Evolutionary conservation across 2,329 filamentous ascomycete genomes (phyloP), one percentile per base, ranked within the genome.

Genomic region (Sarocladiaceae sp.): DNA sequence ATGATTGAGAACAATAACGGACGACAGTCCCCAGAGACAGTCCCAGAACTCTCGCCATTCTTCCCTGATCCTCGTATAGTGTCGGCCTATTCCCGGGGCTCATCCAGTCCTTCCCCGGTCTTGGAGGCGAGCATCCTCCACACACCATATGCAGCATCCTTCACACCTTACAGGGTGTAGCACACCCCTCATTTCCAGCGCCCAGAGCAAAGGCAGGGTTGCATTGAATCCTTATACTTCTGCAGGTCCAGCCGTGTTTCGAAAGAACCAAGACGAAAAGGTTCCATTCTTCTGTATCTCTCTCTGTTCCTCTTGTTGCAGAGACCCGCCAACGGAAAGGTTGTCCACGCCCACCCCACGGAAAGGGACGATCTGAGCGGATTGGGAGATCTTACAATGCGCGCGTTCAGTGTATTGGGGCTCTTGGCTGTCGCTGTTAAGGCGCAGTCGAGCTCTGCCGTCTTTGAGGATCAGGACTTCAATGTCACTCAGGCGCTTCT

Each of bases 401-500:
- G 23, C 16, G 13, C 26, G 15, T 21, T 40, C 4, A 16, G 46
- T 6, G 3, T 40, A 13, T 21, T 32, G 13, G 37, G 33, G 10
- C 21, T 10, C 10, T 16, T 39, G 6, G 5, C 32, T 6, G 32
- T 18, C 31, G 24, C 10, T 19, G 29, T 24, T 20, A 21, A 16
- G 20, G 21, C 24, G 13, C 33, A 33, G 33, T 12, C 10, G n/a
- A 23, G 18, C 21, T 18, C 15, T 32, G 31, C 47, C 13, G 33
- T 32, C 15, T 46, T 47, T 21, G 33, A 52, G 33, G 31, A 42
- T n/a, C 23, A 33, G 5, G 34, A 43, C 24, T 51, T 53, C 42
- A 46, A 52, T 29, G 43, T 50, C 15, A 47, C 44, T 4, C 32
- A 52, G 21, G 50, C 45, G 9, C 48, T 54, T 10, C 23, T 48